Evolutionary conservation across 805 yeast species (phyloP), one percentile per base, ranked within the genome.

Genomic region (Candida vartiovaarae): DNA sequence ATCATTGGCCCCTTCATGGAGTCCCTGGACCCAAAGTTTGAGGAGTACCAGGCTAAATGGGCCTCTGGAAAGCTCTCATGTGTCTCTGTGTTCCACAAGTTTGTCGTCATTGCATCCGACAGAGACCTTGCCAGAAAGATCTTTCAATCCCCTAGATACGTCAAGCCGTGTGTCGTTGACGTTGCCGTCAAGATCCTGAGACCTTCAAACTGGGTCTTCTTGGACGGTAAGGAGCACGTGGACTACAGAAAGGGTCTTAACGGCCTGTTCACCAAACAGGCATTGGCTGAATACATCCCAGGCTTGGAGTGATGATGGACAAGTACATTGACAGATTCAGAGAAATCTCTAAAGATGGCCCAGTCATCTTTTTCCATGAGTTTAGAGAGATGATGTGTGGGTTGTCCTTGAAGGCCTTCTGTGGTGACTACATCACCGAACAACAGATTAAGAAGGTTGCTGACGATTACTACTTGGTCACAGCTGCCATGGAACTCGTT

Each of bases 301-400:
- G 80, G 76, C 43, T 85, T 82, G 67, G 98, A 68, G 67, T 67
- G 46, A 78, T 88, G 52, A 88, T 90, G 79, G 95, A 91, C 65
- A 67, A 71, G 48, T 91, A 93, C 66, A 69, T 93, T 40, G 78
- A 82, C 29, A 72, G 64, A 50, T 93, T 84, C 59, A 69, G 77
- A 44, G 72, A 73, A 38, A 51, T 69, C 45, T 71, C 86, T 40
- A 71, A 75, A 56, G 75, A 82, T 31, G 82, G 80, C 30, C 85
- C 95, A 32, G 69, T 68, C 36, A 78, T 86, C 39, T 91, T 82
- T 63, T 93, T 93, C 85, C 91, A 84, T 42, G 91, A 84, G 60
- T 88, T 93, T 71, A 82, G 99, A 71, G 99, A 93, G 67, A 77
- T 91, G 59, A 78, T 91, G 80, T 93, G 98, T 67, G 99, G 98